Base-by-base conservation (phyloP, 192 early-diverging fungal species). In the Coemansia sp. region DNA sequence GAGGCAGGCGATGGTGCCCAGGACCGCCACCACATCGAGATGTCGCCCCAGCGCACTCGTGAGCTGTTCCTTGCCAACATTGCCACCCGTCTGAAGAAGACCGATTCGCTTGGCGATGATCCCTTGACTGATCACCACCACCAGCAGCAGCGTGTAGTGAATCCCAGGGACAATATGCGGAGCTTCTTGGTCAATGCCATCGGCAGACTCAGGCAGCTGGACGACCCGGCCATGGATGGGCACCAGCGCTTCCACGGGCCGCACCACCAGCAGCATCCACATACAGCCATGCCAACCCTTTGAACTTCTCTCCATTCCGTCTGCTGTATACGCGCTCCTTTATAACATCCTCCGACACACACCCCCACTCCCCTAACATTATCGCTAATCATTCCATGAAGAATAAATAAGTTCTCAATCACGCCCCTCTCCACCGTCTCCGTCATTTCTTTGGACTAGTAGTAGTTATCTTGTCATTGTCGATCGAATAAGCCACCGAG, bases 111-210 rank as follows among this genome's bases (percentile, higher is more conserved):
- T n/a, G 15, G 27, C 38, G 3, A 19, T 19, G 13, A 14, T 27
- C 2, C 5, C 17, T 25, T 3, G 13, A 19, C 7, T 9, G 20
- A 33, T 4, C 22, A 13, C 1, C 55, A n/a, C n/a, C n/a, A n/a
- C n/a, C n/a, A n/a, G n/a, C n/a, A n/a, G n/a, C n/a, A 54, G 64
- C 8, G 44, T 8, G 59, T 45, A 3, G 68, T 28, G 41, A 68
- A 77, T 42, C 69, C 75, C 6, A 40, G 75, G 17, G 75, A 78
- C 22, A 64, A 72, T 48, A 72, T 72, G 68, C 60, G 70, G 7
- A 29, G 62, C 22, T 44, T 65, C 19, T 47, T 78, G 36, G 36
- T 67, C 22, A 33, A 36, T 20, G 67, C 75, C 1, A 67, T 77
- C 37, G 65, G 64, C 23, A 55, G 53, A 20, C 58, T 77, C 15